These are phyloP conservation scores for Bombardia bombarda DNA, from an alignment of 495 filamentous ascomycete genomes.

Conservation along the genomic window DNA sequence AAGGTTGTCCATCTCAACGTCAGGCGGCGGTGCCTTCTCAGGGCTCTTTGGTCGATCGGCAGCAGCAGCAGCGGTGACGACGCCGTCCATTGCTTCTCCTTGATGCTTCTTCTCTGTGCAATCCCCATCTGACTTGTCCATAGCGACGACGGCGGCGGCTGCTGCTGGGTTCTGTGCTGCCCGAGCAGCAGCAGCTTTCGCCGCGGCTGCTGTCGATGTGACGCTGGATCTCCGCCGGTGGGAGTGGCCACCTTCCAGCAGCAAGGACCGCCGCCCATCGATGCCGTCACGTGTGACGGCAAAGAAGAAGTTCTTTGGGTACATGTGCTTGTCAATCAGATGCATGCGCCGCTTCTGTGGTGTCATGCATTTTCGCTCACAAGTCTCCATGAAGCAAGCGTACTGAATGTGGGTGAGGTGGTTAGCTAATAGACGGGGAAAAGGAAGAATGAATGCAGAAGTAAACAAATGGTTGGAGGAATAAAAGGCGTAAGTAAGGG, in stretches of 20 bases:
- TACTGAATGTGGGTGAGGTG: too few relatives aligned
- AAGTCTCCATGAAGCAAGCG: slow-evolving; percentile 80
- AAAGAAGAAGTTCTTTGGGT: slow-evolving; percentile 89
- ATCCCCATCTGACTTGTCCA: background rate
- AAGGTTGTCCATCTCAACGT: slow-evolving; percentile 62
- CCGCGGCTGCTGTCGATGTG: slow-evolving; percentile 9
- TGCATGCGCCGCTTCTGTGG: slow-evolving; percentile 79
- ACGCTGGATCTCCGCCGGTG: slow-evolving; percentile 34
- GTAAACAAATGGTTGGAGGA: background rate
- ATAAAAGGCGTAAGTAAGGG: background rate
- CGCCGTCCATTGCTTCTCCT: background rate
- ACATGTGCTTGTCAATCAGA: slow-evolving; percentile 89
- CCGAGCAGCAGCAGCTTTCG: slow-evolving; percentile 2
- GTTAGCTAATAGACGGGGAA: too few relatives aligned
- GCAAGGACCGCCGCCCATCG: slow-evolving; percentile 71
- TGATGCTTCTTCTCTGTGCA: background rate
- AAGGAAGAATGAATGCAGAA: background rate
- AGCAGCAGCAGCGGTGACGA: background rate
- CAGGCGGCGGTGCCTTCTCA: slow-evolving; percentile 26
- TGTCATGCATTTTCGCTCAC: slow-evolving; percentile 77
- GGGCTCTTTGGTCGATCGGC: slow-evolving; percentile 2
- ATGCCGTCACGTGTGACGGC: slow-evolving; percentile 80
- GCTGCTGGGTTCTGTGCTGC: too few relatives aligned
- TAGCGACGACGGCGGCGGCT: background rate
- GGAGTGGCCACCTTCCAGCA: slow-evolving; percentile 48